Conservation (phyloP, 2,329 filamentous ascomycete genomes). For the Botrytis galanthina region DNA sequence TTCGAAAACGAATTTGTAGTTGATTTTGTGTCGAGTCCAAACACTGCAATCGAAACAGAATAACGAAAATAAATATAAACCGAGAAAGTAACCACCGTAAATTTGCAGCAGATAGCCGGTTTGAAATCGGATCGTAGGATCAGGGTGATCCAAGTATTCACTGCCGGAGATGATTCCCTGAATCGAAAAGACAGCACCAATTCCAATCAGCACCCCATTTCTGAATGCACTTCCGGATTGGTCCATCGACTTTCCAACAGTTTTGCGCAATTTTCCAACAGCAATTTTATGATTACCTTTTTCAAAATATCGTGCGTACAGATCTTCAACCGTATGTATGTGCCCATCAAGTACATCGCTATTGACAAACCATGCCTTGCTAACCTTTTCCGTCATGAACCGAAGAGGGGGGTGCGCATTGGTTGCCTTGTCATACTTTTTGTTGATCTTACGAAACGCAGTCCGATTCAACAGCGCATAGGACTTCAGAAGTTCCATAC, state of each 20-base stretch:
- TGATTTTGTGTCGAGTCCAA: constrained; percentile 83
- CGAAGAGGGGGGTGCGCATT: constrained; percentile 72
- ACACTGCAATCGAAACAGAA: constrained; percentile 83
- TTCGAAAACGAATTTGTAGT: constrained; percentile 96
- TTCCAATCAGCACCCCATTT: constrained; percentile 65
- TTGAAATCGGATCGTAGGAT: constrained; percentile 49
- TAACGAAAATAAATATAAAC: constrained; percentile 74
- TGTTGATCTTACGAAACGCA: constrained; percentile 95
- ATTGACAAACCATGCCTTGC: constrained; percentile 85
- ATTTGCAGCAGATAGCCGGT: constrained; percentile 78
- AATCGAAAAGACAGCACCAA: constrained; percentile 62
- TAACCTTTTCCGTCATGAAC: constrained; percentile 90
- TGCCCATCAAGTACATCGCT: constrained; percentile 81
- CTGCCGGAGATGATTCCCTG: constrained; percentile 63
- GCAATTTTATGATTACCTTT: constrained; percentile 90
- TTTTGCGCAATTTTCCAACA: constrained; percentile 77
- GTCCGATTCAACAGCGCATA: constrained; percentile 89
- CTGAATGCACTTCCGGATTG: constrained; percentile 58
- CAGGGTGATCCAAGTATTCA: constrained; percentile 50
- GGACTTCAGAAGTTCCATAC: constrained; percentile 85
- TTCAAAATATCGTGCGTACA: constrained; percentile 94
- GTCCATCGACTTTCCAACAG: constrained; percentile 57
- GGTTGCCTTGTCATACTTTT: constrained; percentile 94
- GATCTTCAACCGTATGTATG: constrained; percentile 78
- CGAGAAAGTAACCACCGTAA: constrained; percentile 88